Evolutionary conservation across 2,329 filamentous ascomycete species (phyloP), one percentile per base, ranked within the genome.

Genomic region (Exophiala calicioides): DNA sequence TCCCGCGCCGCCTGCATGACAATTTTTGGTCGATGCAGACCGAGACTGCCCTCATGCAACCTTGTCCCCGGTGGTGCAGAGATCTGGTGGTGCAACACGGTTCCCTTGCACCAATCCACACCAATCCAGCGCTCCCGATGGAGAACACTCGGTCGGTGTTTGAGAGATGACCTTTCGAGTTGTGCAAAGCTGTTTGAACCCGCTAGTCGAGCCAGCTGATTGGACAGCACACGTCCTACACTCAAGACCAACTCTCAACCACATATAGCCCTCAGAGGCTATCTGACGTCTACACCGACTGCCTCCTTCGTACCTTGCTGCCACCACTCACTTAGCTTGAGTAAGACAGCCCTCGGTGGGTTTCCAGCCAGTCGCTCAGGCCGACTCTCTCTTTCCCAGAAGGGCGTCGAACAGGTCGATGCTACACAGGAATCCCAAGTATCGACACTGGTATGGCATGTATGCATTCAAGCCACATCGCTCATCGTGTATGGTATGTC

Each of bases 251-350:
- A 10, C 18, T 33, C 15, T 12, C 4, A 38, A 39, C 34, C n/a
- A 13, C 10, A 38, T 23, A 13, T 23, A 13, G 8, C 13, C 34
- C 18, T 13, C 16, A 10, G 6, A 19, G 26, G 13, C 16, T 8
- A 19, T 38, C 21, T 49, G 45, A 48, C 50, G 43, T 44, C 40
- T 29, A 37, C 50, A 49, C 50, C 50, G 50, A 43, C 37, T 37
- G 34, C 7, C 5, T 33, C 7, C 16, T 7, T 16, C 24, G 33
- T n/a, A 16, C n/a, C 8, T 23, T 12, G 12, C 33, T 36, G 4
- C 7, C n/a, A 18, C 21, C 7, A 10, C 24, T 21, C 13, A 3
- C 19, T n/a, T 36, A n/a, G 5, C 21, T 7, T 31, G 6, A 34
- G 13, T 10, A 12, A 16, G n/a, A 4, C n/a, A n/a, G n/a, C n/a